phyloP scores from a whole-genome alignment of 179 eudicot species.

The Vitellaria paradoxa region DNA sequence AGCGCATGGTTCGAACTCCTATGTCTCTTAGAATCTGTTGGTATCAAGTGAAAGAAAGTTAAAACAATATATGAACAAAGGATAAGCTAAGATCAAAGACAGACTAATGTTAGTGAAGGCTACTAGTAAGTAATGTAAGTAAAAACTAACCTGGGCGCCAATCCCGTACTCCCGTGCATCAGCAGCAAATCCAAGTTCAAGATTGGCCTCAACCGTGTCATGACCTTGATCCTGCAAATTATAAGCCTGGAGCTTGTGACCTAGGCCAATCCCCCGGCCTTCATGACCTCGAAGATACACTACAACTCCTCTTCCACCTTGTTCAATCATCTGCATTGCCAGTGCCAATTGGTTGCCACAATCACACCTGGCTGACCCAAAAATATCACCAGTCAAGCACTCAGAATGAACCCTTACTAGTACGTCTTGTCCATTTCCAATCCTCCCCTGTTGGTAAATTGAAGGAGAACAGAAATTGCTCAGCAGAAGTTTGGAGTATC shows the following conservation, averaged over 20 bases:
- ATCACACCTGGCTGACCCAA: constrained; percentile 90
- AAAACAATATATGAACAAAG: background rate
- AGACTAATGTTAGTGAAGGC: background rate
- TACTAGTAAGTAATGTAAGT: background rate
- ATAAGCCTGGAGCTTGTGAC: constrained; percentile 86
- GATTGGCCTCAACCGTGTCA: constrained; percentile 95
- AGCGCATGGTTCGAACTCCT: constrained; percentile 79
- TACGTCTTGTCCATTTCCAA: constrained; percentile 74
- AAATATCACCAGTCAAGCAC: constrained; percentile 92
- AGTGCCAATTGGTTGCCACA: constrained; percentile 81
- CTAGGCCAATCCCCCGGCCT: constrained; percentile 90
- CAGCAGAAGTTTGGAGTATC: background rate
- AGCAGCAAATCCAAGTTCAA: constrained; percentile 84
- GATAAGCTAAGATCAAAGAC: background rate
- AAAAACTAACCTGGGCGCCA: constrained; percentile 78
- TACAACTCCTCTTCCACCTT: constrained; percentile 76
- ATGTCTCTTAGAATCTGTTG: constrained; percentile 74
- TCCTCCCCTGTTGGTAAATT: constrained; percentile 53
- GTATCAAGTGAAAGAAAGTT: background rate
- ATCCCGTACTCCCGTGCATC: constrained; percentile 94
- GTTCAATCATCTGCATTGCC: constrained; percentile 79
- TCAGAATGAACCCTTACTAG: constrained; percentile 94
- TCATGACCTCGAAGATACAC: constrained; percentile 90
- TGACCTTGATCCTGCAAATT: constrained; percentile 89
- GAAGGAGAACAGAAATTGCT: background rate